These are phyloP conservation scores for Ophiostoma triangulosporum DNA, from an alignment of 2,329 filamentous ascomycete genomes.

Conservation along the genomic window DNA sequence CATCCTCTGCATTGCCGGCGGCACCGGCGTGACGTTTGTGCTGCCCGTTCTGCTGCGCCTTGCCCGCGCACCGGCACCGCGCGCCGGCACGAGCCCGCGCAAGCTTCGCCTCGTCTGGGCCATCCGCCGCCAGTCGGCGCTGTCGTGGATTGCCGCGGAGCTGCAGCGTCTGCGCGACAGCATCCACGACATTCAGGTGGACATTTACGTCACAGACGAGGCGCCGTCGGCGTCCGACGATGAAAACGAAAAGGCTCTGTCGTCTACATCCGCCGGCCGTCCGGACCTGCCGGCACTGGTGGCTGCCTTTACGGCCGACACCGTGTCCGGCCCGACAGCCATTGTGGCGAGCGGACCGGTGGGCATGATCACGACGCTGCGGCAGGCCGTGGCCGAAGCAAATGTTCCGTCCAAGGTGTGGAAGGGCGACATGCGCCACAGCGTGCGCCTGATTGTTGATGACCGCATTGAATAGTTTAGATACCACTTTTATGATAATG, in stretches of 20 bases:
- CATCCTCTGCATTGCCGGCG: not conserved
- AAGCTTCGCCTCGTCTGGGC: constrained; percentile 53
- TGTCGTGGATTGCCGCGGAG: constrained; percentile 46
- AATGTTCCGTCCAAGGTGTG: constrained; percentile 42
- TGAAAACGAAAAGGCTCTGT: not conserved
- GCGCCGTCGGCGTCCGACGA: not conserved
- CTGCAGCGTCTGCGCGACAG: constrained; percentile 31
- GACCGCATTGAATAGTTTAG: constrained; percentile 1
- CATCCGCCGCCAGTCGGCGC: constrained; percentile 38
- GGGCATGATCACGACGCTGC: constrained; percentile 44
- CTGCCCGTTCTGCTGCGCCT: constrained; percentile 35
- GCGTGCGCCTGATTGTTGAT: constrained; percentile 1
- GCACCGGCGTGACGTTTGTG: constrained; percentile 32
- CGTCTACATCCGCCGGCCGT: constrained; percentile 15
- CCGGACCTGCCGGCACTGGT: constrained; percentile 35
- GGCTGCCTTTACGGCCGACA: constrained; percentile 32
- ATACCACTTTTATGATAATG: not conserved
- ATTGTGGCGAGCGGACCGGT: constrained; percentile 49
- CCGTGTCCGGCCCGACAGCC: constrained; percentile 33
- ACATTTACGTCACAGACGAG: not conserved
- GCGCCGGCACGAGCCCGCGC: constrained; percentile 20
- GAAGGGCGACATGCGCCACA: constrained; percentile 30
- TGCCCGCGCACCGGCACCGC: constrained; percentile 16
- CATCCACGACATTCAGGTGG: constrained; percentile 17
- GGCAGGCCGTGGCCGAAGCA: constrained; percentile 36